These are phyloP conservation scores for Penicillium silybi DNA, from an alignment of 495 filamentous ascomycete species.

Conservation along the genomic window DNA sequence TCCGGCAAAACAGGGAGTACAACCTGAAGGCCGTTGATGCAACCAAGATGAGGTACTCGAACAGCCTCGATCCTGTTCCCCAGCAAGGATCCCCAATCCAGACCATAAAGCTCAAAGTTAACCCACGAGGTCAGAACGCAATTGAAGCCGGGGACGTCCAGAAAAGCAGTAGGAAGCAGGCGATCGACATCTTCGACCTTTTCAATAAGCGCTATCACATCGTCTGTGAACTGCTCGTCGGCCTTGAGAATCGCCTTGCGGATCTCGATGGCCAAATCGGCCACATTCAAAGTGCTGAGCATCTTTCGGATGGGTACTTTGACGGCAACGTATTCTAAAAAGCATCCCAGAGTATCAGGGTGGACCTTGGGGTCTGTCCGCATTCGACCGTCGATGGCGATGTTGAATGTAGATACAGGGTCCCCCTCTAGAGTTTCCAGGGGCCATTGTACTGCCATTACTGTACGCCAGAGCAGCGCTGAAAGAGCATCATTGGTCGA, in stretches of 20 bases:
- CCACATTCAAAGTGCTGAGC: constrained; percentile 12
- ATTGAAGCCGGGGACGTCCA: constrained; percentile 33
- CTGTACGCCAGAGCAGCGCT: constrained; percentile 37
- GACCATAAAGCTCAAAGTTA: constrained; percentile 25
- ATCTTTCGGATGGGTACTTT: constrained; percentile 13
- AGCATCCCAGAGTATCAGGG: constrained; percentile 29
- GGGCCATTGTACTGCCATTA: constrained; percentile 32
- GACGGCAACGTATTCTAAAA: constrained; percentile 25
- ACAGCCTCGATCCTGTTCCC: constrained; percentile 29
- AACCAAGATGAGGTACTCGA: constrained; percentile 27
- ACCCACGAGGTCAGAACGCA: constrained; percentile 30
- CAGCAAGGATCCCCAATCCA: constrained; percentile 33
- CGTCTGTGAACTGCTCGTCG: constrained; percentile 6
- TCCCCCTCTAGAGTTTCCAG: constrained; percentile 25
- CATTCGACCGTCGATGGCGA: constrained; percentile 30
- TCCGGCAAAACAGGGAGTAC: constrained; percentile 29
- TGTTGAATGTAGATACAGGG: constrained; percentile 28
- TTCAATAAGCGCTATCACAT: constrained; percentile 21
- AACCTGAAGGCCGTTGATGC: constrained; percentile 34
- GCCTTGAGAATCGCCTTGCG: too few relatives aligned
- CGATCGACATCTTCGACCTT: constrained; percentile 24
- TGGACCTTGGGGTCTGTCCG: constrained; percentile 29
- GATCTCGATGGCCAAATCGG: background rate
- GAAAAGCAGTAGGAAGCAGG: constrained; percentile 27
- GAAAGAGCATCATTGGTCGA: constrained; percentile 41